A percentile compares a stretch with the other conserved stretches of the same genome.
Conservation (phyloP, 169 alveolate species). For the Besnoitia besnoiti region DNA sequence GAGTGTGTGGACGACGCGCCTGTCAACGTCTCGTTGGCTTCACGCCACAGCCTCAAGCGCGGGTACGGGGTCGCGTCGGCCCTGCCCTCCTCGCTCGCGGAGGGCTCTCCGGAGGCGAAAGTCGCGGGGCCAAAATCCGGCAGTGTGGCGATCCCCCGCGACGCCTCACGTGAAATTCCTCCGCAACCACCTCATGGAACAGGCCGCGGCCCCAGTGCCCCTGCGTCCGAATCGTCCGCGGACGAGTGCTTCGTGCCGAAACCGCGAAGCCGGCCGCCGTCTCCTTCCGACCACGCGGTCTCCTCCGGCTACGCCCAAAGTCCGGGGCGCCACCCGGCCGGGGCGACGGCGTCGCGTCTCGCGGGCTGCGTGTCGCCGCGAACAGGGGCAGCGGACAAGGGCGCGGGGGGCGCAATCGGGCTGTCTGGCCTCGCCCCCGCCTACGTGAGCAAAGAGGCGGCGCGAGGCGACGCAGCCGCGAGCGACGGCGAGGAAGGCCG, state of each 20-base stretch:
- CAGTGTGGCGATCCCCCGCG: too few relatives aligned
- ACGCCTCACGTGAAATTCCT: too few relatives aligned
- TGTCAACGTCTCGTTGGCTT: too few relatives aligned
- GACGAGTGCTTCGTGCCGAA: neutral
- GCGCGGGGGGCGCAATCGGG: neutral
- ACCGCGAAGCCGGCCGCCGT: neutral
- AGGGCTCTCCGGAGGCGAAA: too few relatives aligned
- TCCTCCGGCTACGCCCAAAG: too few relatives aligned
- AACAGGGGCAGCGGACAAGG: constrained; percentile 6
- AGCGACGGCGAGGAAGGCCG: neutral
- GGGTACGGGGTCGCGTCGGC: too few relatives aligned
- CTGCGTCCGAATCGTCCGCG: neutral
- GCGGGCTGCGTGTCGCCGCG: neutral
- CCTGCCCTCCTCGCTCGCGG: too few relatives aligned
- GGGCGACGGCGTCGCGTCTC: neutral
- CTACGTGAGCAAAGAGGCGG: neutral
- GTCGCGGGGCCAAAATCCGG: too few relatives aligned
- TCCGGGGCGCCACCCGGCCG: neutral
- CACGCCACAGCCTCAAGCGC: too few relatives aligned
- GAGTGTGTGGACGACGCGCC: constrained; percentile 43
- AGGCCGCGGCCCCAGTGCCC: neutral
- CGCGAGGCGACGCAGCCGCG: neutral
- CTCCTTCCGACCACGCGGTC: neutral
- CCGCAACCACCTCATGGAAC: too few relatives aligned
- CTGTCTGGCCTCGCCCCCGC: too few relatives aligned